phyloP scores from a whole-genome alignment of 2,329 filamentous ascomycete species.

The Thelonectria discophora region DNA sequence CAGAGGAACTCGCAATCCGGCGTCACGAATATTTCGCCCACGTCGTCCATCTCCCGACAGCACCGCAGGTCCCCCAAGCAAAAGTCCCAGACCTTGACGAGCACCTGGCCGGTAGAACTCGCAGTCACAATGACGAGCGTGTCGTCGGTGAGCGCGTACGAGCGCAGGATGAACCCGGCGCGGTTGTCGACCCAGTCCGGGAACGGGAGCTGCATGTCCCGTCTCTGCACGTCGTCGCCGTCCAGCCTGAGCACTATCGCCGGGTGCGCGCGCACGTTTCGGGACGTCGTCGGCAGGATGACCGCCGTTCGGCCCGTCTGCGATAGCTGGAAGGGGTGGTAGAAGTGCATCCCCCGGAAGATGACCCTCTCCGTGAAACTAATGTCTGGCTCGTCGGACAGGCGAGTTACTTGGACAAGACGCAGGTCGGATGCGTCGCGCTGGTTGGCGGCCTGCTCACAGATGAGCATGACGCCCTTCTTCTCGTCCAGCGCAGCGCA shows the following conservation, averaged over 20 bases:
- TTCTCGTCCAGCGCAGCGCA: background rate
- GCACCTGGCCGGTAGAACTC: background rate
- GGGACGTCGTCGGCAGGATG: background rate
- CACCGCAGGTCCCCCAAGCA: background rate
- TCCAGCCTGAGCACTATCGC: background rate
- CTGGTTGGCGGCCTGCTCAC: background rate
- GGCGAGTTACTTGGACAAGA: background rate
- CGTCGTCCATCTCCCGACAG: background rate
- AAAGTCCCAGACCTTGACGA: slow-evolving; percentile 2
- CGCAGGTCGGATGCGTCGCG: background rate
- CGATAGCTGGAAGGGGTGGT: background rate
- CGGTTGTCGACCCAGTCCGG: background rate
- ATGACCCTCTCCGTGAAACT: background rate
- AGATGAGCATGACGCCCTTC: background rate
- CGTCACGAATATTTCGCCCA: background rate
- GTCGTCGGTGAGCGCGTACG: background rate
- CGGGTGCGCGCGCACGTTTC: background rate
- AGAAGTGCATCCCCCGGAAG: background rate
- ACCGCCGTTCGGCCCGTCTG: background rate
- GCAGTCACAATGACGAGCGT: background rate
- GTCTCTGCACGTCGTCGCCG: background rate
- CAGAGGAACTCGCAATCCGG: background rate
- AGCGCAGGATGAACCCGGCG: background rate
- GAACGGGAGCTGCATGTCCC: background rate
- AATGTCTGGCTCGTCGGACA: background rate